These are phyloP conservation scores for Carex cristatella DNA, from an alignment of 176 grass and related monocot species.

Conservation along the genomic window DNA sequence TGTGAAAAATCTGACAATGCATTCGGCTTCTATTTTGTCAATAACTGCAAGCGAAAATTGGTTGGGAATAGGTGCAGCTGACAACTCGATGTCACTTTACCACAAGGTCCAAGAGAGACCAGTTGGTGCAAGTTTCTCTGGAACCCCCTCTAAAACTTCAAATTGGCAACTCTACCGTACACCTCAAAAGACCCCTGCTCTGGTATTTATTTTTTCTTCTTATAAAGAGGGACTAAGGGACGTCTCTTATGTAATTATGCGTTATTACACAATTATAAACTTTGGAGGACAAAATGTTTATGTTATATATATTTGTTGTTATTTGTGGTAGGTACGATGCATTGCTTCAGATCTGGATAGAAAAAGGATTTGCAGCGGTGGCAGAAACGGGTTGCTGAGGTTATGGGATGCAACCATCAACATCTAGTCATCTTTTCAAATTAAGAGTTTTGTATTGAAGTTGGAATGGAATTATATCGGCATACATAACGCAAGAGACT, in stretches of 20 bases:
- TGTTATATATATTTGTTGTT: constrained; percentile 8
- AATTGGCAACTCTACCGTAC: constrained; percentile 99
- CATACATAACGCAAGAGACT: not conserved
- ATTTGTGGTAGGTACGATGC: constrained; percentile 63
- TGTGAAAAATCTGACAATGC: constrained; percentile 87
- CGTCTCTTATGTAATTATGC: not conserved
- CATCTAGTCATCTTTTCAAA: constrained; percentile 40
- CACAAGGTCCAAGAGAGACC: constrained; percentile 93
- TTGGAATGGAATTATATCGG: constrained; percentile 6
- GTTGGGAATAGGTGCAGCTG: constrained; percentile 95
- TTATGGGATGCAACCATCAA: constrained; percentile 98
- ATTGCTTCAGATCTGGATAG: constrained; percentile 86
- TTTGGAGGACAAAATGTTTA: not conserved
- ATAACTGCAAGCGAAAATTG: constrained; percentile 87
- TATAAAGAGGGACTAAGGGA: too few relatives aligned
- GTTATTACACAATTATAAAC: not conserved
- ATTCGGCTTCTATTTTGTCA: constrained; percentile 73
- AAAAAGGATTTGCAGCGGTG: constrained; percentile 98
- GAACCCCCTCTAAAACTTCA: constrained; percentile 69
- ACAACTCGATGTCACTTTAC: constrained; percentile 98
- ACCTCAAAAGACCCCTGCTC: constrained; percentile 87
- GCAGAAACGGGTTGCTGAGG: constrained; percentile 77
- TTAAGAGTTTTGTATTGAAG: constrained; percentile 1
- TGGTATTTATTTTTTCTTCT: constrained; percentile 52
- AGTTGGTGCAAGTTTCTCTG: constrained; percentile 53